Evolutionary conservation across 495 filamentous ascomycete genomes (phyloP).

Genomic region (Penicillium tannophilum): DNA sequence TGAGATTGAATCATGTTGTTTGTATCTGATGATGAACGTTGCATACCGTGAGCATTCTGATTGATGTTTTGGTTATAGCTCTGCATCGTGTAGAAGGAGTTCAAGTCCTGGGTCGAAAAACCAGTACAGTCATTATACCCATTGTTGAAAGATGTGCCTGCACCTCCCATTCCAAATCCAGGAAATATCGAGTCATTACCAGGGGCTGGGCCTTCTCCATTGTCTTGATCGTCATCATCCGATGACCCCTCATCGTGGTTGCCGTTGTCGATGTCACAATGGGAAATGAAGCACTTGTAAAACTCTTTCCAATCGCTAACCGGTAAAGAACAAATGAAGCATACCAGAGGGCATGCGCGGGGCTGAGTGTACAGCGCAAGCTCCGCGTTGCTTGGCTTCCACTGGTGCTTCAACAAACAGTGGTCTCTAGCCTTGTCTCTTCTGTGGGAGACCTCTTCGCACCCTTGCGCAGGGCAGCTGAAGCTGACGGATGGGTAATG

Average conservation of each 20-base stretch:
- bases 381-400: not conserved
- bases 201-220: not conserved
- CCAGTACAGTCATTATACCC: not conserved
- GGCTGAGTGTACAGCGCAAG: not conserved
- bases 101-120: not conserved
- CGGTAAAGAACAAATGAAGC: not conserved
- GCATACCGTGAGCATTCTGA: not conserved
- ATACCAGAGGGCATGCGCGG: not conserved
- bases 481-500: not conserved
- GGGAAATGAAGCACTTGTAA: not conserved
- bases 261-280: not conserved
- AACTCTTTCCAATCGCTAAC: not conserved
- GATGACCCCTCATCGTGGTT: not conserved
- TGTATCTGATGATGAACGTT: not conserved
- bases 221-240: not conserved
- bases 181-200: not conserved
- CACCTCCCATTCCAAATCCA: not conserved
- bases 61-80: not conserved
- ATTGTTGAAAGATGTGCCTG: not conserved
- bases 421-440: not conserved
- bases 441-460: not conserved
- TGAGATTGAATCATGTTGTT: not conserved
- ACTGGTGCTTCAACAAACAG: not conserved
- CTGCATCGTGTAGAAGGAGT: too few species aligned
- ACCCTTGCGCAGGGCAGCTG: not conserved